A percentile compares a stretch with the other conserved stretches of the same genome.
Evolutionary conservation across 73 alveolate species (phyloP).

Genomic region (Effrenium voratum): DNA sequence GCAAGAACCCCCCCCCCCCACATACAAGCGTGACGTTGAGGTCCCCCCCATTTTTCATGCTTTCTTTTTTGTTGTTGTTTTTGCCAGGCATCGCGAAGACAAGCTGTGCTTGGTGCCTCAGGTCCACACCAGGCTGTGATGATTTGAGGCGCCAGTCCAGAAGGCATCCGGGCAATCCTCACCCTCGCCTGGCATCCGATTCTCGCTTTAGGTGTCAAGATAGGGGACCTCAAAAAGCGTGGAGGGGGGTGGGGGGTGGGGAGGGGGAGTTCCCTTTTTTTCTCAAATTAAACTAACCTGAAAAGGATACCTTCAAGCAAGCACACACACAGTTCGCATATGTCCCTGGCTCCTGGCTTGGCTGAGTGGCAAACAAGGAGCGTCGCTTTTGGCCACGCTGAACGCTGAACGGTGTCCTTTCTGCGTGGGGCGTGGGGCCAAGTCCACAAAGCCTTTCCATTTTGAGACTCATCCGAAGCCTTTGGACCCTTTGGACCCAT

Average conservation of each 20-base stretch:
- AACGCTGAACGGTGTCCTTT: background rate
- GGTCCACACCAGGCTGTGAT: slow-evolving; percentile 15
- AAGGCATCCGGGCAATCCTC: slow-evolving; percentile 92
- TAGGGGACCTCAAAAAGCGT: too few relatives aligned
- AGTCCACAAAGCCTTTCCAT: background rate
- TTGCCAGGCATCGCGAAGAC: background rate
- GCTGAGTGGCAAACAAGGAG: background rate
- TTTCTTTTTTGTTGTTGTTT: background rate
- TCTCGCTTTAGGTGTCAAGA: too few relatives aligned
- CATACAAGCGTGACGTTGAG: background rate
- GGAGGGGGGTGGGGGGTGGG: background rate
- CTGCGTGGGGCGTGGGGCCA: background rate
- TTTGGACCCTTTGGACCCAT: background rate
- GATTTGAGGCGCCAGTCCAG: slow-evolving; percentile 61
- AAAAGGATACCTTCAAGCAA: background rate
- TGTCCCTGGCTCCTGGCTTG: background rate
- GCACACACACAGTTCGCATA: background rate
- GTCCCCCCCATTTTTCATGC: background rate
- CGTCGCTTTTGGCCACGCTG: background rate
- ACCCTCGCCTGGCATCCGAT: slow-evolving; percentile 9
- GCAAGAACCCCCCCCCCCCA: background rate
- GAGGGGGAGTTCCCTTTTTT: background rate
- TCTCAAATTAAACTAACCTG: background rate
- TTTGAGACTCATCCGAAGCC: background rate
- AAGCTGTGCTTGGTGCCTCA: background rate